These are phyloP conservation scores for Quercus phellos DNA, from an alignment of 331 rosid species.

Conservation along the genomic window DNA sequence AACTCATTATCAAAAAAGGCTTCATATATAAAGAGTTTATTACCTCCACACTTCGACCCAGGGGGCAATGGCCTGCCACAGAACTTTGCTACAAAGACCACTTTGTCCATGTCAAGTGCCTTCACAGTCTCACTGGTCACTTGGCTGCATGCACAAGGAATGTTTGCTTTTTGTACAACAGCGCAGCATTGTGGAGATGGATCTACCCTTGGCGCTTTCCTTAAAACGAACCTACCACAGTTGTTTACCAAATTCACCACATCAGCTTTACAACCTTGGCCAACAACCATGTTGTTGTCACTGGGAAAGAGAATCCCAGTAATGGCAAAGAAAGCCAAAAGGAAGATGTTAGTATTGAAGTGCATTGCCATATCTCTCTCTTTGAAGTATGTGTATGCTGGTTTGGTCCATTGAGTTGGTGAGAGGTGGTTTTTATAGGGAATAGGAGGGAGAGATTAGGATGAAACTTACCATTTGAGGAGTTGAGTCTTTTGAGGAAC, in stretches of 20 bases:
- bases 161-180: constrained; percentile 8
- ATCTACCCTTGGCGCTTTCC: not conserved
- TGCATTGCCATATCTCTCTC: not conserved
- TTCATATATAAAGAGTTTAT: not conserved
- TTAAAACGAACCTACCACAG: constrained; percentile 1
- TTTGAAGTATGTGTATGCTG: not conserved
- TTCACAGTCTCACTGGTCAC: constrained; percentile 10
- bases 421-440: not conserved
- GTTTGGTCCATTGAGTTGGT: not conserved
- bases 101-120: constrained; percentile 28
- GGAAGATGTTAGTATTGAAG: too few species aligned
- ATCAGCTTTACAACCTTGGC: constrained; percentile 24
- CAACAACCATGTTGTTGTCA: not conserved
- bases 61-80: constrained; percentile 22
- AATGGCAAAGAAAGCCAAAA: not conserved
- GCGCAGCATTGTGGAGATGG: constrained; percentile 27
- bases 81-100: constrained; percentile 14
- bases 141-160: constrained; percentile 19
- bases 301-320: not conserved
- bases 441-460: not conserved
- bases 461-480: not conserved
- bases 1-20: too few species aligned
- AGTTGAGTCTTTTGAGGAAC: too few species aligned
- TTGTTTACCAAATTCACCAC: too few species aligned
- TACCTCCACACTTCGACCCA: constrained; percentile 41